phyloP scores from a whole-genome alignment of 164 flowering plant genomes.

The Magnolia sinica region DNA sequence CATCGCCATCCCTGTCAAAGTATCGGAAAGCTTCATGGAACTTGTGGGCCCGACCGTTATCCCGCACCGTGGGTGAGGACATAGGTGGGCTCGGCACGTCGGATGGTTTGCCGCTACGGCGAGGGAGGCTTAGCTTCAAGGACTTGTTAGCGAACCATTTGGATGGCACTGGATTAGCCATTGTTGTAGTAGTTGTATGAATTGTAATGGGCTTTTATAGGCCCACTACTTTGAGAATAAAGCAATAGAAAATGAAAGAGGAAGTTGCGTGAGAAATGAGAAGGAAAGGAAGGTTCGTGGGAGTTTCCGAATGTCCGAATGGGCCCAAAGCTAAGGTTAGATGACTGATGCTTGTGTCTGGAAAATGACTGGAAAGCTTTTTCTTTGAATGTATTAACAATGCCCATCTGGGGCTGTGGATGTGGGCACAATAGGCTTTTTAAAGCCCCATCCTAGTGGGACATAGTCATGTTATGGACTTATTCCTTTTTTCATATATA shows the following conservation, averaged over 20 bases:
- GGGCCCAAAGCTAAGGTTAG: neutral
- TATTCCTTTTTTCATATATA: too few species aligned
- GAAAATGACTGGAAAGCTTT: too few species aligned
- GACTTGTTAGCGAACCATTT: constrained; percentile 13
- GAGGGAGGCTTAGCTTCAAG: constrained; percentile 13
- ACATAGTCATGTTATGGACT: too few species aligned
- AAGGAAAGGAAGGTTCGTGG: constrained; percentile 6
- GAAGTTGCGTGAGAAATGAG: constrained; percentile 1
- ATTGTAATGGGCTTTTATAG: neutral
- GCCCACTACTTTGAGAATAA: neutral
- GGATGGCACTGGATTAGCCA: neutral
- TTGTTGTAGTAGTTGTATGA: neutral
- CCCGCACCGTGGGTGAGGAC: neutral
- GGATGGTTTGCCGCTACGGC: neutral
- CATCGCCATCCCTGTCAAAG: constrained; percentile 66
- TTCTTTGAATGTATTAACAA: too few species aligned
- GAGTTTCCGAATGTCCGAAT: neutral
- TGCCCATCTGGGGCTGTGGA: too few species aligned
- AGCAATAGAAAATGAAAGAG: neutral
- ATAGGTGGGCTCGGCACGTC: neutral
- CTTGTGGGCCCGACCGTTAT: constrained; percentile 24
- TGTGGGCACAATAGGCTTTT: too few species aligned
- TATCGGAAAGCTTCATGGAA: constrained; percentile 47
- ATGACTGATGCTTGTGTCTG: neutral
- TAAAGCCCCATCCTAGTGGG: too few species aligned